These are phyloP conservation scores for Apium graveolens DNA, from an alignment of 129 eudicot genomes.

Conservation along the genomic window DNA sequence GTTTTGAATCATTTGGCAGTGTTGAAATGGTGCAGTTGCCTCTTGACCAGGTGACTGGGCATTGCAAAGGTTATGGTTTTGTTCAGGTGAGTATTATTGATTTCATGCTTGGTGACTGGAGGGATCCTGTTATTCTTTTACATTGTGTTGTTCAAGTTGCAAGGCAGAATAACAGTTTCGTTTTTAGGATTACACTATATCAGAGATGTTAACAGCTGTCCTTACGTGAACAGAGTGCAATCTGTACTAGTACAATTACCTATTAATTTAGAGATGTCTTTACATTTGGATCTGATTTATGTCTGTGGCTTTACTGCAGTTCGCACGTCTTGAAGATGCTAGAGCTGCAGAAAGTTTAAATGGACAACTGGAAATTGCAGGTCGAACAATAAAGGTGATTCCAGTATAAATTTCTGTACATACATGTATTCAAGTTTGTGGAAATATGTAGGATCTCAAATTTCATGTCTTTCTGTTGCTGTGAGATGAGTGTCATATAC, in stretches of 20 bases:
- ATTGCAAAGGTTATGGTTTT: constrained; percentile 91
- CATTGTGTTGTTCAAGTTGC: not conserved
- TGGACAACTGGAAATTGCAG: constrained; percentile 89
- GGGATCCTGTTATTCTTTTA: not conserved
- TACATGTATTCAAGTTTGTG: constrained; percentile 9
- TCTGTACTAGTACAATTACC: not conserved
- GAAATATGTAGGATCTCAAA: not conserved
- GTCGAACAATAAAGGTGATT: constrained; percentile 75
- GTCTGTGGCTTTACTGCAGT: constrained; percentile 32
- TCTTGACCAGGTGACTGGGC: constrained; percentile 62
- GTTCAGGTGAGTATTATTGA: constrained; percentile 51
- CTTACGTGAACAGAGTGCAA: not conserved
- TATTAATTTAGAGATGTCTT: not conserved
- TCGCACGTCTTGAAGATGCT: constrained; percentile 83
- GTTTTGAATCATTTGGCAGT: constrained; percentile 82
- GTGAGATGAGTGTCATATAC: not conserved
- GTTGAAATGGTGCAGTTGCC: constrained; percentile 93
- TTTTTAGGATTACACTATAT: not conserved
- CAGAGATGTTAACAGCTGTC: constrained; percentile 1
- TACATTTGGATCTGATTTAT: not conserved
- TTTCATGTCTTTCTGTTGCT: not conserved
- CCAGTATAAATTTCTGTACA: not conserved
- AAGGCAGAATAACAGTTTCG: not conserved
- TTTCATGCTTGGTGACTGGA: not conserved
- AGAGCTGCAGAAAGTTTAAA: constrained; percentile 74